Conservation (phyloP, 2,329 filamentous ascomycete species). For the Colletotrichum scovillei region DNA sequence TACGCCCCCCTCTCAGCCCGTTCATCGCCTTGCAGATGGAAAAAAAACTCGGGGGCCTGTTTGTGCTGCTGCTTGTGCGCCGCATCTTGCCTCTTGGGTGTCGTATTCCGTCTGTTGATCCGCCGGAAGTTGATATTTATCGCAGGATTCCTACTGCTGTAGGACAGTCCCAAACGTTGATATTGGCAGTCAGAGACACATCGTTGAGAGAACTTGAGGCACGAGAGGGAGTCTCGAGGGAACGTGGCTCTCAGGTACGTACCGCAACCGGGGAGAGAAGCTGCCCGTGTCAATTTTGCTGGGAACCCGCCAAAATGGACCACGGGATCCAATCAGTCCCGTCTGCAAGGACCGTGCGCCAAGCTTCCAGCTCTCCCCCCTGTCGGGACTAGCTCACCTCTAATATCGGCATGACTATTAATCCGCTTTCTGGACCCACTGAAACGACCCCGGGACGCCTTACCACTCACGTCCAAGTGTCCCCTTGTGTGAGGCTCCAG, state of each 20-base stretch:
- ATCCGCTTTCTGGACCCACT: not conserved
- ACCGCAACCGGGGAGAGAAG: not conserved
- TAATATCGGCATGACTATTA: not conserved
- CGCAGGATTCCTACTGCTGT: not conserved
- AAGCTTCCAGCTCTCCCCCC: conserved; percentile 15
- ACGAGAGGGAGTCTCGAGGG: conserved; percentile 7
- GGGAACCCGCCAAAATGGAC: conserved; percentile 23
- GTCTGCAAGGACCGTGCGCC: conserved; percentile 20
- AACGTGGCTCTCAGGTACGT: conserved; percentile 13
- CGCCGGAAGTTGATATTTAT: not conserved
- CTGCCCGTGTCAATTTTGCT: conserved; percentile 28
- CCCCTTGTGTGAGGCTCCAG: conserved; percentile 18
- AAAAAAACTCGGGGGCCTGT: conserved; percentile 22
- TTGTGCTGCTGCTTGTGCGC: conserved; percentile 26
- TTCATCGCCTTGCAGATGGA: conserved; percentile 26
- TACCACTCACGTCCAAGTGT: conserved; percentile 28
- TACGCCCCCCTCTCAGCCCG: conserved; percentile 28
- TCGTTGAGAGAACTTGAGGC: not conserved
- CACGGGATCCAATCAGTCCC: conserved; percentile 21
- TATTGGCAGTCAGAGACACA: not conserved
- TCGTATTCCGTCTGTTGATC: not conserved
- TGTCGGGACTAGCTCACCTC: not conserved
- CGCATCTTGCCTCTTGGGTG: not conserved
- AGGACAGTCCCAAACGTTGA: not conserved
- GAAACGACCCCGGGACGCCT: conserved; percentile 27